Evolutionary conservation across 108 stramenopile genomes (phyloP), one percentile per base, ranked within the genome.

Genomic region (Conticribra guillardii): DNA sequence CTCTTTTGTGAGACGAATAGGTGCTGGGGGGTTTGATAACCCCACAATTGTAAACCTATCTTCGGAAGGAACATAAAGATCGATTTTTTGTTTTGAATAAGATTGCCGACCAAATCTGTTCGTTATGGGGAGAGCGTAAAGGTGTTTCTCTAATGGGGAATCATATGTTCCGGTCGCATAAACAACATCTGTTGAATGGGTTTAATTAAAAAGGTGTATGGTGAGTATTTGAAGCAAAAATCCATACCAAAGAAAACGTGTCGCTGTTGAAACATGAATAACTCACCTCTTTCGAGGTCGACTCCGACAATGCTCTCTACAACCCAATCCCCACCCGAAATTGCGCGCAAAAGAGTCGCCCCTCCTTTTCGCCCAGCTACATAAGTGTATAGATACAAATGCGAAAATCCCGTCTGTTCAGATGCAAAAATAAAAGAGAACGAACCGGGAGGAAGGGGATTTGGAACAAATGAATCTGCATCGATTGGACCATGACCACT

Each of bases 371-470:
- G 47, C 16, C 83, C 83, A 11, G 85, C 83, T 26, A 82, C 79
- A 71, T 91, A 94, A 24, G 82, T 87, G 73, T 94, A 97, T 21
- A 97, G 78, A 63, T 97, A 96, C 31, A 97, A 63, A 49, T 96
- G 96, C 48, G 60, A 85, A 67, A 64, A 95, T 21, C 96, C 96
- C 11, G 83, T 83, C 23, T 94, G 64, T 82, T 97, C 94, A 15
- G 85, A 87, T 26, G 82, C 92, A 80, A 92, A 95, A 17, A 96
- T 34, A 61, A 96, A 95, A 15, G 87, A 90, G 72, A 93, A 91
- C 0, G 81, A 76, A 16, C 88, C 84, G 21, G 64, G 56, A 34
- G 89, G 86, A 15, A 90, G 63, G n/a, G 84, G 75, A 23, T 75
- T 54, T 2, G 79, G 82, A 14, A 64, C 56, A 21, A 69, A 49